phyloP scores from a whole-genome alignment of 352 stramenopile genomes.

The Pythium dissotocum region DNA sequence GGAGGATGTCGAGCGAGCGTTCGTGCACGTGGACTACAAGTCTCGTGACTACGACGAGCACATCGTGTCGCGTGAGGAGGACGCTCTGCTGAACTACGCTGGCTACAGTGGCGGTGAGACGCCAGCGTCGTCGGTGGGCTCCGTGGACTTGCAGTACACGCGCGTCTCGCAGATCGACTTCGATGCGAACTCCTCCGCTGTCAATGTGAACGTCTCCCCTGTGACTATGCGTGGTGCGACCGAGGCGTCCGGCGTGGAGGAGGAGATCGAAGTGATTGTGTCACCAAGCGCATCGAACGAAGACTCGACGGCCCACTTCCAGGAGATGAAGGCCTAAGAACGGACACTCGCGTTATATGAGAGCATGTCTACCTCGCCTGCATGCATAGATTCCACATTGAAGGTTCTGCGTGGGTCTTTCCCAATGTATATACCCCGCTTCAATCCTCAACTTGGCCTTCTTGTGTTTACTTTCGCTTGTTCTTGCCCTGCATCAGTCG shows the following conservation, averaged over 20 bases:
- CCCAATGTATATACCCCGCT: too few species aligned
- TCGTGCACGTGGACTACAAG: slow-evolving; percentile 93
- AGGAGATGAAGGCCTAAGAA: slow-evolving; percentile 32
- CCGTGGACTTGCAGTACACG: slow-evolving; percentile 30
- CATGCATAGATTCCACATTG: slow-evolving; percentile 36
- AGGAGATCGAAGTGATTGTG: slow-evolving; percentile 11
- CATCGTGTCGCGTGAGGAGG: slow-evolving; percentile 59
- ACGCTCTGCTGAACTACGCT: slow-evolving; percentile 43
- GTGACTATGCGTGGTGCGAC: too few species aligned
- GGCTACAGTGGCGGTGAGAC: slow-evolving; percentile 27
- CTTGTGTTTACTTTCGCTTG: slow-evolving; percentile 22
- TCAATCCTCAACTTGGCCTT: not conserved
- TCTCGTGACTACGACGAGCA: slow-evolving; percentile 78
- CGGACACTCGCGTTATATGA: too few species aligned
- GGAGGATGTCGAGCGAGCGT: slow-evolving; percentile 89
- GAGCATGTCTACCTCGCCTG: too few species aligned
- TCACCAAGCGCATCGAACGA: slow-evolving; percentile 80
- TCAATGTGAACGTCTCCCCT: too few species aligned
- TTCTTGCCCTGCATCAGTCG: slow-evolving; percentile 43
- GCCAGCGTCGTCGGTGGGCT: slow-evolving; percentile 14
- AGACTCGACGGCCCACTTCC: slow-evolving; percentile 19
- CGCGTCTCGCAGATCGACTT: slow-evolving; percentile 45
- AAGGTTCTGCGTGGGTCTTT: not conserved
- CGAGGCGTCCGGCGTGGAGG: too few species aligned
- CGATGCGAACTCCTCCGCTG: too few species aligned